Evolutionary conservation across 2,329 filamentous ascomycete genomes (phyloP).

Genomic region (Botrytis cinerea): DNA sequence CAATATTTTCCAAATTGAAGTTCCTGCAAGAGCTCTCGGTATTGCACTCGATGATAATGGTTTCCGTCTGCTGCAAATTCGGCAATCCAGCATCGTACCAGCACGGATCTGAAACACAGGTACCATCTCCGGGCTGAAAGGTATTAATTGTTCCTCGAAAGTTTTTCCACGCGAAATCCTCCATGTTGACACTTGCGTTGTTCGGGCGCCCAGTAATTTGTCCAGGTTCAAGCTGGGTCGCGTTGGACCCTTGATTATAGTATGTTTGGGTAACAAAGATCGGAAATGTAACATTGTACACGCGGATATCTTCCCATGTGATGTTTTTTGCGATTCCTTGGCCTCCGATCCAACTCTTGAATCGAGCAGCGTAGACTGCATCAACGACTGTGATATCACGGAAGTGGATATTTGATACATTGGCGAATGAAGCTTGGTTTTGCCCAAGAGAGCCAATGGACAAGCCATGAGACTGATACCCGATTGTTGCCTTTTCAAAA

Average conservation of each 20-base stretch:
- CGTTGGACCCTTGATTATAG: constrained; percentile 44
- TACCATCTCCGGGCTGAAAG: constrained; percentile 47
- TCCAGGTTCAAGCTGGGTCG: constrained; percentile 38
- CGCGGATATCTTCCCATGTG: constrained; percentile 48
- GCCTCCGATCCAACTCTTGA: constrained; percentile 49
- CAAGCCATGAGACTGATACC: constrained; percentile 49
- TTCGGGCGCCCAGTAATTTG: constrained; percentile 40
- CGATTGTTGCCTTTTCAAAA: constrained; percentile 46
- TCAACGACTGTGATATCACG: constrained; percentile 47
- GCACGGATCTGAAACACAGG: constrained; percentile 47
- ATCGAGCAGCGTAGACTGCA: constrained; percentile 47
- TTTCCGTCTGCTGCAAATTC: constrained; percentile 46
- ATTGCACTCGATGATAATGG: constrained; percentile 48
- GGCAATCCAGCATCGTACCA: constrained; percentile 48
- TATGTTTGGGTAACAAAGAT: constrained; percentile 52
- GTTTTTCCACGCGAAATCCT: constrained; percentile 47
- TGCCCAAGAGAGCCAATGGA: constrained; percentile 48
- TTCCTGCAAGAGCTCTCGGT: constrained; percentile 45
- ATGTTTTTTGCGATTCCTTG: constrained; percentile 48
- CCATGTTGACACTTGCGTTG: constrained; percentile 47
- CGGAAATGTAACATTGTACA: constrained; percentile 49
- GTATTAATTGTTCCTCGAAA: constrained; percentile 48
- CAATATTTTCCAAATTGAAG: constrained; percentile 42
- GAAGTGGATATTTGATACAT: constrained; percentile 47
- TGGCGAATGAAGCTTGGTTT: constrained; percentile 43